These are phyloP conservation scores for Dorcoceras hygrometricum DNA, from an alignment of 257 asterid species.

Conservation along the genomic window DNA sequence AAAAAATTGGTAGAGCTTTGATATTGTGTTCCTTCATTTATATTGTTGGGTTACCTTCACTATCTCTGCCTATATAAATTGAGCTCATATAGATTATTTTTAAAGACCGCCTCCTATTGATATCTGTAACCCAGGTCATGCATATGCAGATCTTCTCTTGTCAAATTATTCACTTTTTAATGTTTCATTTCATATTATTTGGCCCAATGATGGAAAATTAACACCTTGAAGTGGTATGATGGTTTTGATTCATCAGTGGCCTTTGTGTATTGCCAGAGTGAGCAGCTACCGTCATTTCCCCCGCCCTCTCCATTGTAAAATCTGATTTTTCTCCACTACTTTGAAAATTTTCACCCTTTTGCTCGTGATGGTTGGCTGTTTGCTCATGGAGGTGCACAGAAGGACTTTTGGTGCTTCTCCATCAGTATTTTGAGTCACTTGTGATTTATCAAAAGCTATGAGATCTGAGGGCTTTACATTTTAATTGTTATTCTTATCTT, in stretches of 20 bases:
- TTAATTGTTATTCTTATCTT: no score
- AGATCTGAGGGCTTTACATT: slow-evolving; percentile 70
- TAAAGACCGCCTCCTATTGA: no score
- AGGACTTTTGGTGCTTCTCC: slow-evolving; percentile 43
- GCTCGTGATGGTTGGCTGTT: slow-evolving; percentile 33
- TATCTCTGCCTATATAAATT: no score
- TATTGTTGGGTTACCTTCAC: no score
- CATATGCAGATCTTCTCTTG: no score
- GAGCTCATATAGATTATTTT: no score
- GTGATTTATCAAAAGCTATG: slow-evolving; percentile 63
- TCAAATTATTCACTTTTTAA: no score
- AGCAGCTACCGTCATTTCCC: slow-evolving; percentile 26
- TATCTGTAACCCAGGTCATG: no score
- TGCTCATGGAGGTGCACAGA: slow-evolving; percentile 35
- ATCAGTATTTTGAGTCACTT: slow-evolving; percentile 25
- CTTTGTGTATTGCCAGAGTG: slow-evolving; percentile 38
- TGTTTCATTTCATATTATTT: no score
- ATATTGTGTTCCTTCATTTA: no score
- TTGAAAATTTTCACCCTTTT: not conserved
- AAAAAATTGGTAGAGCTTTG: no score
- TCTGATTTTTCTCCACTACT: not conserved
- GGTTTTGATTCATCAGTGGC: slow-evolving; percentile 42
- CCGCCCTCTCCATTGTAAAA: slow-evolving; percentile 14
- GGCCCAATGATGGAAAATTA: slow-evolving; percentile 50
- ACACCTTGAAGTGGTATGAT: slow-evolving; percentile 43